Percentiles rank a stretch among this genome's conserved stretches.
Evolutionary conservation across 2,329 filamentous ascomycete genomes (phyloP).

Genomic region (Penicillium psychrosexuale): DNA sequence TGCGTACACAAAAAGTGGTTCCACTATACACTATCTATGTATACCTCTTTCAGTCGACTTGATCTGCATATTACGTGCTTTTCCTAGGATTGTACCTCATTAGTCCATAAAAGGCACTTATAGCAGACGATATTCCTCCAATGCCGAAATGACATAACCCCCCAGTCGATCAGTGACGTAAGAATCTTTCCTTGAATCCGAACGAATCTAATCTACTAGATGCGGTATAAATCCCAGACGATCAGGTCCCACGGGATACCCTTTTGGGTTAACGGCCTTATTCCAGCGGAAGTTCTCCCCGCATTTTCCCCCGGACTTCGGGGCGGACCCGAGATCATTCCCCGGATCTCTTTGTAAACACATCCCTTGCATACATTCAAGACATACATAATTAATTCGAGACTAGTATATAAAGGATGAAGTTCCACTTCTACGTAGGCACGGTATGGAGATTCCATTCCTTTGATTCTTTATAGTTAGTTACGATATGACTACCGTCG

Average conservation of each 20-base stretch:
- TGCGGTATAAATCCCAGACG: neutral
- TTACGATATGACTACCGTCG: neutral
- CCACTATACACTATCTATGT: neutral
- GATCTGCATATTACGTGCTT: neutral
- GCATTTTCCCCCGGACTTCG: conserved; percentile 1
- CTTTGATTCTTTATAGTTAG: neutral
- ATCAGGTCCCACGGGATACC: neutral
- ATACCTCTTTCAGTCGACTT: neutral
- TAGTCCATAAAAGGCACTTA: neutral
- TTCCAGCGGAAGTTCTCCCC: neutral
- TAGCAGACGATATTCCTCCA: neutral
- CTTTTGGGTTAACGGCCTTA: neutral
- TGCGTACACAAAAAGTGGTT: neutral
- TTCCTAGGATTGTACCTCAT: too few species aligned
- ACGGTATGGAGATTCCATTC: neutral
- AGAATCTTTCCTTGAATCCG: neutral
- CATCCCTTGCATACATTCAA: neutral
- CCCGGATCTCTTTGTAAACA: neutral
- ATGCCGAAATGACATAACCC: neutral
- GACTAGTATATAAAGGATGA: neutral
- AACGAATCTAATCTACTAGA: neutral
- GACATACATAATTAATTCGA: neutral
- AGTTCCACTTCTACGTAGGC: neutral
- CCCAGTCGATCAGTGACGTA: neutral
- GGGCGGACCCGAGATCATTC: neutral